Base-by-base conservation (phyloP, 148 eudicot genomes). In the Salicornia ramosissima region DNA sequence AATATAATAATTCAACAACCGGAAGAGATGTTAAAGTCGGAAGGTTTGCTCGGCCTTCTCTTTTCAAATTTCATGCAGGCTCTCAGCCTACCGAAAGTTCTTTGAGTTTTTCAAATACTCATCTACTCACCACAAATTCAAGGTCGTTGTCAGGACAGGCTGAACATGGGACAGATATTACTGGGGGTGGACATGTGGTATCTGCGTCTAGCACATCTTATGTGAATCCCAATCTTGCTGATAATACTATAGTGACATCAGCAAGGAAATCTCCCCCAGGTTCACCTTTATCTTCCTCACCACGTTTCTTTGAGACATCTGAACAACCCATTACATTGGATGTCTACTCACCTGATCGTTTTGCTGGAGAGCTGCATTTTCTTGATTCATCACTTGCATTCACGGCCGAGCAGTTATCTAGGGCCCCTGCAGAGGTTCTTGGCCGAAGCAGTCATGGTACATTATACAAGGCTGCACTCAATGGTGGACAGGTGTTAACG, bases 401-500 rank as follows among this genome's bases (percentile, higher is more conserved):
- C 71, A 90, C 98, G 21, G 87, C 90, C 71, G 98, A 90, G 72
- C 91, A 92, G 72, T 82, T 92, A 59, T 92, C 97, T 47, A 86
- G 90, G 68, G 93, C 97, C 64, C 97, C 91, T 43, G 97, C 97
- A 43, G 96, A 92, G 80, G 96, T 92, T 72, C 90, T 92, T 77
- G 97, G 97, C 74, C 80, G 96, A 82, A 92, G 97, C 70, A 92
- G 86, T 79, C 91, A 92, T 79, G 96, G 97, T 66, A 90, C 98
- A 58, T 79, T 87, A 75, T 94, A 94, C 77, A 94, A 94, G 81
- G 98, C 98, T 46, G 90, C 98, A 56, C 78, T 94, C 21, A 85
- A 70, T 67, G 84, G 79, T 65, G 94, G 88, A 76, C 92, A 80
- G 72, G 80, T 93, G 88, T 79, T 93, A 46, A 86, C 95, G 39